Evolutionary conservation across 306 rosid species (phyloP), one percentile per base, ranked within the genome.

Genomic region (Lablab purpureus): DNA sequence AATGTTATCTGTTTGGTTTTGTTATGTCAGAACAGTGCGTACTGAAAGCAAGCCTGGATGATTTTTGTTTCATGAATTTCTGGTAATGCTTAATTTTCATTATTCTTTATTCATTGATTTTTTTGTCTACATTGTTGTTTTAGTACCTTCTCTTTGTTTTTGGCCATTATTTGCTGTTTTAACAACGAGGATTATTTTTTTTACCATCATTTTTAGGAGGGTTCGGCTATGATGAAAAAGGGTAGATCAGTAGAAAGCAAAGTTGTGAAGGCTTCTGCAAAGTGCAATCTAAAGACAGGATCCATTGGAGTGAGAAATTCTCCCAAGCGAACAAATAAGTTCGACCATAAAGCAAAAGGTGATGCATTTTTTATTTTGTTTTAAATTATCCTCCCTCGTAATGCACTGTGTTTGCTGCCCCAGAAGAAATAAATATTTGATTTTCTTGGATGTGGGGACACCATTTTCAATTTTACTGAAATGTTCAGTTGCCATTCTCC

Each of bases 261-360:
- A 40, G 76, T 85, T 34, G 67, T 41, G 43, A 88, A 85, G 80
- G 80, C 76, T 83, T 77, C 85, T 54, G 67, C 60, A 74, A 85
- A 78, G 58, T 46, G 87, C 78, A 74, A 50, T 65, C 73, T 56
- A 23, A 75, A 81, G 67, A 36, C 56, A 60, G 60, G 86, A 54
- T 34, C 67, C 27, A 43, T 4, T 50, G 86, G 86, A 56, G 81
- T 75, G 62, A 84, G 83, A 79, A 86, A 68, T 65, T 56, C 81
- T 70, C 28, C 81, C 10, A 85, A 81, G 84, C 83, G 73, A 80
- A 75, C 82, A 58, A 78, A 68, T 21, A 76, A 51, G 74, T 56
- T 4, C 71, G 45, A 67, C 85, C 51, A 5, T 25, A 82, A 77
- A 82, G 36, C 76, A 73, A 80, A 43, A 60, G 96, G 97, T 90